A percentile compares a stretch with the other conserved stretches of the same genome.
Conservation (phyloP, 306 rosid genomes). For the Gynostemma pentaphyllum region DNA sequence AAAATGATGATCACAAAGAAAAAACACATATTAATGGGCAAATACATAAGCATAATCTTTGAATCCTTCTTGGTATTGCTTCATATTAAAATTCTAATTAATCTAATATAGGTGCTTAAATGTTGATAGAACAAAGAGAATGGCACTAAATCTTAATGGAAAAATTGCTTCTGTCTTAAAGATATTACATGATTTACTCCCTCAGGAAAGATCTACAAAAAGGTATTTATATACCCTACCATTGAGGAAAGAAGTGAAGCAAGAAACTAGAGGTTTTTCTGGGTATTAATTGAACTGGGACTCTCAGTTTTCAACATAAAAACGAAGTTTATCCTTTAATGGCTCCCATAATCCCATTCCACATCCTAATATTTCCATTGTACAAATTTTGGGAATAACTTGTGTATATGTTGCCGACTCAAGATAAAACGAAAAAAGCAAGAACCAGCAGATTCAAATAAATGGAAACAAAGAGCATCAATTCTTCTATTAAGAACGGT, state of each 20-base stretch:
- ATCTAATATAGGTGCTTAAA: background rate
- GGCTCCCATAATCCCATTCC: background rate
- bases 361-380: background rate
- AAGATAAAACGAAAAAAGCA: background rate
- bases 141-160: background rate
- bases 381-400: background rate
- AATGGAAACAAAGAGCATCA: background rate
- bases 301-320: background rate
- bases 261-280: background rate
- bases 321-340: background rate
- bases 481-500: background rate
- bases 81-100: background rate
- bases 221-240: background rate
- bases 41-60: too few species aligned
- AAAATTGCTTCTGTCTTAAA: background rate
- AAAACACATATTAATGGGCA: background rate
- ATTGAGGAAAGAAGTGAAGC: background rate
- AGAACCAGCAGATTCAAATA: background rate
- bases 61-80: background rate
- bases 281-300: background rate
- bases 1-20: background rate
- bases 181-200: background rate
- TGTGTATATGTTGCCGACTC: background rate
- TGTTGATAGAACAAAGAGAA: background rate
- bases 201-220: background rate